A percentile compares a stretch with the other conserved stretches of the same genome.
These are phyloP conservation scores for Nakaseomyces sp. DNA, from an alignment of 1,139 yeast genomes.

Conservation along the genomic window DNA sequence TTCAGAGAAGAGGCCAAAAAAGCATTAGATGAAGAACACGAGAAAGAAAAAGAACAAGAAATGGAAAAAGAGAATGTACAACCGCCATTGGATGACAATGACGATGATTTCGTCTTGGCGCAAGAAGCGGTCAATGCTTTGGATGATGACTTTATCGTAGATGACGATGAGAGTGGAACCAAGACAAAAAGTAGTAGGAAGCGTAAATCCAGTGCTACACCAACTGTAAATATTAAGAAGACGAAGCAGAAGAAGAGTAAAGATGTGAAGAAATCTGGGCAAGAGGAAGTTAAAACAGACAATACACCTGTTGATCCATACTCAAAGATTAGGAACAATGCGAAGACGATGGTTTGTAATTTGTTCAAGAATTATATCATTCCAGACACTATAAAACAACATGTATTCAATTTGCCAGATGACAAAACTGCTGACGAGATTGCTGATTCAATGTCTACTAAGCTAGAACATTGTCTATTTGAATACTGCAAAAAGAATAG, in stretches of 20 bases:
- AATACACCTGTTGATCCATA: slow-evolving; percentile 6
- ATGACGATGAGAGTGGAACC: slow-evolving; percentile 8
- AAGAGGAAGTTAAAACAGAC: not conserved
- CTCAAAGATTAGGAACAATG: slow-evolving; percentile 36
- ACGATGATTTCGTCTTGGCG: slow-evolving; percentile 12
- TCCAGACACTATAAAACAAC: slow-evolving; percentile 33
- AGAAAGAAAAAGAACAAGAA: slow-evolving; percentile 14
- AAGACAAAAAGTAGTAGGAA: slow-evolving; percentile 7
- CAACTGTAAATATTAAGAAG: slow-evolving; percentile 6
- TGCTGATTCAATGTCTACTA: slow-evolving; percentile 35
- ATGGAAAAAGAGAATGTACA: too few species aligned
- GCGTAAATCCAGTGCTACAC: slow-evolving; percentile 8
- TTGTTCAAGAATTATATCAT: slow-evolving; percentile 36
- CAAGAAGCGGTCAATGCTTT: slow-evolving; percentile 17
- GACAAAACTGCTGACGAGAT: slow-evolving; percentile 37
- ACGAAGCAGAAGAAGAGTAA: too few species aligned
- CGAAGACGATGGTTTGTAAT: slow-evolving; percentile 34
- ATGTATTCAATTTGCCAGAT: slow-evolving; percentile 28
- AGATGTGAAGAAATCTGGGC: slow-evolving; percentile 5
- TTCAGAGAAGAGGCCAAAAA: slow-evolving; percentile 20
- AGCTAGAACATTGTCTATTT: slow-evolving; percentile 28
- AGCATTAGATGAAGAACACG: slow-evolving; percentile 1
- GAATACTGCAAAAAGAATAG: slow-evolving; percentile 9
- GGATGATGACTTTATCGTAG: slow-evolving; percentile 13
- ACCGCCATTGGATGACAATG: slow-evolving; percentile 16